Evolutionary conservation across 23 red algal species (phyloP), one percentile per base, ranked within the genome.

Genomic region (Gracilaria domingensis): DNA sequence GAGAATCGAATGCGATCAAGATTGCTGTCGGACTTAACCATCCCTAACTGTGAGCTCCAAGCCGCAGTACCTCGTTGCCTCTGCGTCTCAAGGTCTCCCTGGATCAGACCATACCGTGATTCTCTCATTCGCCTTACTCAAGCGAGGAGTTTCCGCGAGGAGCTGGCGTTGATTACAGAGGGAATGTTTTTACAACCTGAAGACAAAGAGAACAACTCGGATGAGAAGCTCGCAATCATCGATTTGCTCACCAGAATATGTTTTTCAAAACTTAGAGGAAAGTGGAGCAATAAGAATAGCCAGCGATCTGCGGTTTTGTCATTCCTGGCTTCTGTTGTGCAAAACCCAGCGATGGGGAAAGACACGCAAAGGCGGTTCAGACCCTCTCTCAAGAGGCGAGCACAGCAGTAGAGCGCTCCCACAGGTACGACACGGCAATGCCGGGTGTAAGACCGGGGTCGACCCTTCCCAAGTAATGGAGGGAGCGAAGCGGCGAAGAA

Each of bases 181-280:
- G 50, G 47, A 35, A 25, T 83, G 9, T 66, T 80, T 48, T 40
- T 30, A 42, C 25, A 76, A 40, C 12, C 53, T 24, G 38, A 74
- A 45, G 54, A 51, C 4, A 38, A 50, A 48, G 33, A 18, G 37
- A 47, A 45, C 21, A 16, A 73, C 5, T 56, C 59, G 7, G 51
- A 65, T 13, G 51, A 80, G 77, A 59, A 88, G 23, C 59, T 81
- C 20, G 25, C 48, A 39, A 71, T 94, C 26, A 33, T 87, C 28
- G 92, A 94, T 59, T 58, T 94, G 44, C 73, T 94, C 13, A 61
- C 85, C 42, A 81, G 92, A 53, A 87, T 94, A 57, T 94, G 92
- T 60, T 94, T 88, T 59, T 86, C 82, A 23, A 94, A 94, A 60
- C 79, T 94, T 70, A 57, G 56, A 40, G 92, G 92, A 17, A 86